Conservation (phyloP, 2,329 filamentous ascomycete species). For the Ophiocordyceps australis region DNA sequence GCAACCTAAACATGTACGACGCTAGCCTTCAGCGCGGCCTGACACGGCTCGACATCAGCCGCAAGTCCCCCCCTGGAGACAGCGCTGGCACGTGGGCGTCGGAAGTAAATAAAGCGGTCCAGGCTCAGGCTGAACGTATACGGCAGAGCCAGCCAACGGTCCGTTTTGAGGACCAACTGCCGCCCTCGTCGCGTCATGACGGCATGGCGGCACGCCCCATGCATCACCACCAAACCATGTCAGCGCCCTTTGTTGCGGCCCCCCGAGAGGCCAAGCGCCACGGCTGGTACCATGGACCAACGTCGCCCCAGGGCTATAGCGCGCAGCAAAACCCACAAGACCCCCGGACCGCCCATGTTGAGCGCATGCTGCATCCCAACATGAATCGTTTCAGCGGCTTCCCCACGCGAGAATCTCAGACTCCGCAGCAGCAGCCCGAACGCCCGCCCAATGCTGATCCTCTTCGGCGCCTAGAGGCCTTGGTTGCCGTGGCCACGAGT, state of each 20-base stretch:
- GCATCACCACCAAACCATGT: constrained; percentile 42
- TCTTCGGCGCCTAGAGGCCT: constrained; percentile 19
- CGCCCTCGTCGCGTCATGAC: constrained; percentile 13
- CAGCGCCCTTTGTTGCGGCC: constrained; percentile 35
- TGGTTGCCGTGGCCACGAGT: constrained; percentile 25
- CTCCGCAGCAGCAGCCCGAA: constrained; percentile 11
- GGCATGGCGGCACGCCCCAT: constrained; percentile 11
- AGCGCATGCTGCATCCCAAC: constrained; percentile 40
- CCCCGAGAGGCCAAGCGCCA: constrained; percentile 46
- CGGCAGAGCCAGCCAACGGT: constrained; percentile 27
- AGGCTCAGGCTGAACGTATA: constrained; percentile 33
- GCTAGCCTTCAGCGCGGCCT: constrained; percentile 47
- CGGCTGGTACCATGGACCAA: constrained; percentile 50
- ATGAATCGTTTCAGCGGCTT: constrained; percentile 32
- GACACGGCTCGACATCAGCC: constrained; percentile 45
- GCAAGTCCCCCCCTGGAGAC: constrained; percentile 30
- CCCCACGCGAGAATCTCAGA: constrained; percentile 16
- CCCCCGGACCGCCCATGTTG: constrained; percentile 24
- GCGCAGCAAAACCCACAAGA: constrained; percentile 10
- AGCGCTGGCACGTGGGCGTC: constrained; percentile 35
- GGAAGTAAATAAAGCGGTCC: constrained; percentile 35
- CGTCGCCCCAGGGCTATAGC: constrained; percentile 18
- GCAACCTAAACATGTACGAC: constrained; percentile 42
- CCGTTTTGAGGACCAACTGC: constrained; percentile 32
- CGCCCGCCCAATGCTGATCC: constrained; percentile 12